Evolutionary conservation across 1,284 basidiomycete species (phyloP), one percentile per base, ranked within the genome.

Genomic region (Cutaneotrichosporon sp.): DNA sequence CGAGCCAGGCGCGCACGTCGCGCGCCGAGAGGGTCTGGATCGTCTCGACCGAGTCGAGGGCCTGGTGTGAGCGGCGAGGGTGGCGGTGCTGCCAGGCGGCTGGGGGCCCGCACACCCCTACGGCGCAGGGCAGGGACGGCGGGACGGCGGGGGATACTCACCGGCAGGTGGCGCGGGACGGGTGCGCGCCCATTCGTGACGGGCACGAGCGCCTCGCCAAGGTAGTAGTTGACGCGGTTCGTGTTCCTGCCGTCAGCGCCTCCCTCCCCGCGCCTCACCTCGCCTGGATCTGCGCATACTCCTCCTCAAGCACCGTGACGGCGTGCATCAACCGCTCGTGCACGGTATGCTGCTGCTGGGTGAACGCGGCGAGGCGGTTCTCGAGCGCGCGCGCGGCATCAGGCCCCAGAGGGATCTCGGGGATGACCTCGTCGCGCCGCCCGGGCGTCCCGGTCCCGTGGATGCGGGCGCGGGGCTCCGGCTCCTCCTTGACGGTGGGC

Each of bases 321-420:
- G 38, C 34, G 14, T n/a, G 25, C 29, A 61, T 27, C 11, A 61
- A 55, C 14, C 56, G 51, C n/a, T 61, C 60, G 14, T 61, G 60
- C 43, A 54, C 45, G n/a, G 33, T 43, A 47, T 62, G 61, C 52
- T 58, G 61, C 53, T 58, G 61, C 52, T 62, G 61, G 8, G 51
- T 45, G 5, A 49, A 25, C 16, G 53, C 22, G 8, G 27, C 25
- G 36, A 58, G 52, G 22, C 61, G 53, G 52, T 62, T 54, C 56
- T 62, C 56, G 36, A 58, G 56, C 6, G 18, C 36, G 13, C 27
- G 9, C 9, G 31, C 25, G 8, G 18, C 24, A 31, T 49, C 13
- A 33, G 20, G 20, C 13, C 60, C 56, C 25, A 42, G 18, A 4
- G 16, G n/a, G 3, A 16, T n/a, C 14, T 8, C 10, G 2, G 34